These are phyloP conservation scores for Candida koratica DNA, from an alignment of 805 yeast species.

Conservation along the genomic window DNA sequence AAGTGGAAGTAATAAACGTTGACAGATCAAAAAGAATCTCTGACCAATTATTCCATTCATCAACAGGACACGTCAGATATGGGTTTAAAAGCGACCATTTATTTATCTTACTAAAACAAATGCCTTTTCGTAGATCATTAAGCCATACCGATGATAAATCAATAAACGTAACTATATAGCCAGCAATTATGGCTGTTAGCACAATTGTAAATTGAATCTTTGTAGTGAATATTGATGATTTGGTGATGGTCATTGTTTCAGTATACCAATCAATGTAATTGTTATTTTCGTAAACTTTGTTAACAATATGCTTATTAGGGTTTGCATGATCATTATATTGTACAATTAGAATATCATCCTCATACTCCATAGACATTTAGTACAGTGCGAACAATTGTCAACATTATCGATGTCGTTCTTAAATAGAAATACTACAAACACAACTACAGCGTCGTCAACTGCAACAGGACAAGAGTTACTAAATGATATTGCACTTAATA, in stretches of 20 bases:
- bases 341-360: conserved; percentile 8
- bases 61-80: conserved; percentile 40
- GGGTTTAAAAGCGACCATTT: conserved; percentile 41
- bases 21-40: conserved; percentile 23
- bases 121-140: conserved; percentile 51
- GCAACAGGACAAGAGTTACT: conserved; percentile 57
- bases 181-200: conserved; percentile 43
- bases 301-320: neutral
- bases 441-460: conserved; percentile 25
- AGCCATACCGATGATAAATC: conserved; percentile 49
- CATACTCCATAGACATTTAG: neutral
- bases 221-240: conserved; percentile 15
- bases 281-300: conserved; percentile 31
- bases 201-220: conserved; percentile 49
- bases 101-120: conserved; percentile 39
- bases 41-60: conserved; percentile 40
- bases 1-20: conserved; percentile 16
- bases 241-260: conserved; percentile 31
- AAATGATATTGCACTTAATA: conserved; percentile 65
- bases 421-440: conserved; percentile 17
- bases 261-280: conserved; percentile 52
- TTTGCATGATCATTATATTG: conserved; percentile 3
- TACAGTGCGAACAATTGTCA: conserved; percentile 1
- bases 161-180: conserved; percentile 45
- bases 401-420: conserved; percentile 35